Conservation (phyloP, 805 yeast species). For the Cyberlindnera euphorbiae region DNA sequence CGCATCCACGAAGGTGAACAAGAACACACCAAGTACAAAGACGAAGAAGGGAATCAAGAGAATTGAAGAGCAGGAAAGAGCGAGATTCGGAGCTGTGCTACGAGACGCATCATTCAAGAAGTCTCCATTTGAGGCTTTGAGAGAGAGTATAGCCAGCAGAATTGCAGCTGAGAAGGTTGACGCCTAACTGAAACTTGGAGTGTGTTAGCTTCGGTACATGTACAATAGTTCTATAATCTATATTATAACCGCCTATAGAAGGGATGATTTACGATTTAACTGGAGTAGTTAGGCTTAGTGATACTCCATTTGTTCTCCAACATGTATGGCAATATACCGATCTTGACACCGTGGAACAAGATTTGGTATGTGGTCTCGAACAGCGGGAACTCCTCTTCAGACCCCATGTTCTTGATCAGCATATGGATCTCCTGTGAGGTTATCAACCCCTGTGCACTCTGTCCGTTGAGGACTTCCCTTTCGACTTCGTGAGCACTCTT, state of each 20-base stretch:
- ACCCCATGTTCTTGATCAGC: slow-evolving; percentile 33
- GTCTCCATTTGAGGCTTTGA: slow-evolving; percentile 63
- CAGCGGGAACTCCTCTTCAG: slow-evolving; percentile 50
- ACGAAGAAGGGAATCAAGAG: slow-evolving; percentile 49
- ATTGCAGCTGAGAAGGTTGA: slow-evolving; percentile 10
- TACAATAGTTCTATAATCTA: too few species aligned
- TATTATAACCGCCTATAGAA: too few species aligned
- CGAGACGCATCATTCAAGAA: slow-evolving; percentile 49
- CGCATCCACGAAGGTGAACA: slow-evolving; percentile 17
- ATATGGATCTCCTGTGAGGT: slow-evolving; percentile 89
- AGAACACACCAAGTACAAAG: slow-evolving; percentile 49
- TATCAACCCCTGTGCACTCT: slow-evolving; percentile 88
- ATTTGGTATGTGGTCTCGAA: slow-evolving; percentile 43
- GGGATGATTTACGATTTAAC: too few species aligned
- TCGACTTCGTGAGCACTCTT: slow-evolving; percentile 76
- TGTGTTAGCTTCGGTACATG: too few species aligned
- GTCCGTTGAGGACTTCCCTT: slow-evolving; percentile 80
- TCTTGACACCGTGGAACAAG: slow-evolving; percentile 53
- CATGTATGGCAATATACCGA: slow-evolving; percentile 54
- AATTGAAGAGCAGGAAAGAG: slow-evolving; percentile 53
- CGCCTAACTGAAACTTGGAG: too few species aligned
- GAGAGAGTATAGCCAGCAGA: slow-evolving; percentile 42
- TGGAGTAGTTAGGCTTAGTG: slow-evolving; percentile 16
- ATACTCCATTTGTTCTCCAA: slow-evolving; percentile 36
- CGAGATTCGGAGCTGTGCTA: slow-evolving; percentile 54